Percentiles rank a stretch among this genome's conserved stretches.
phyloP scores from a whole-genome alignment of 116 monocot species.

The Iris pallida region DNA sequence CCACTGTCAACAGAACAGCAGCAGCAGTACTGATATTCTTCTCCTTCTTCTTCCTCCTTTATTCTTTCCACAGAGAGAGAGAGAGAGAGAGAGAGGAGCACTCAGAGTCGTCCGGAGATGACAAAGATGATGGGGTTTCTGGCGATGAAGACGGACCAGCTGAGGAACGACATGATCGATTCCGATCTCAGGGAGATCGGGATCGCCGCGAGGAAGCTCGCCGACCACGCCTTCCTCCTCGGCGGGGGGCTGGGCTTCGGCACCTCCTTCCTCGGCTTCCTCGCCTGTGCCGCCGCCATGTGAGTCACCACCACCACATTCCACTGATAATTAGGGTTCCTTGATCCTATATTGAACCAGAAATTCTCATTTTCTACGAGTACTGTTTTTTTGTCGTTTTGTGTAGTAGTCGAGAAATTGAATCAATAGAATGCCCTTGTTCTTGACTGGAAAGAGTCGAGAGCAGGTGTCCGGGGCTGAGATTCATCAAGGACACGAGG shows the following conservation, averaged over 20 bases:
- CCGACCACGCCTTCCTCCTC: slow-evolving; percentile 32
- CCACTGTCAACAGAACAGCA: no score
- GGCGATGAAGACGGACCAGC: slow-evolving; percentile 24
- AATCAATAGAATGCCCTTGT: no score
- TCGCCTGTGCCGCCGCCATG: slow-evolving; percentile 44
- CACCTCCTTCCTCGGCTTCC: slow-evolving; percentile 37
- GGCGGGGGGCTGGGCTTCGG: slow-evolving; percentile 33
- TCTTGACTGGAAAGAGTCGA: no score
- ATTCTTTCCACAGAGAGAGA: background rate
- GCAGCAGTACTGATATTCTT: no score
- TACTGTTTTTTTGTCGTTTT: no score
- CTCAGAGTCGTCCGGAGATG: background rate
- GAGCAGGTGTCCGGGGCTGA: no score
- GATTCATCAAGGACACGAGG: no score
- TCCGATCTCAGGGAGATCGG: slow-evolving; percentile 39
- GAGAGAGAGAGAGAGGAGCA: background rate
- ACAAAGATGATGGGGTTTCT: slow-evolving; percentile 20
- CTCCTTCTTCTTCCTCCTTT: no score
- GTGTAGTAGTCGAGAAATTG: no score
- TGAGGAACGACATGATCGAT: slow-evolving; percentile 18
- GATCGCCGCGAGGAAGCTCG: slow-evolving; percentile 34
- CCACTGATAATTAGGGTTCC: no score
- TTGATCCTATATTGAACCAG: no score
- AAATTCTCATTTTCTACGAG: no score
- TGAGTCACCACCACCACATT: slow-evolving; percentile 5